Evolutionary conservation across 2,329 filamentous ascomycete species (phyloP).

Genomic region (Hymenoscyphus salicellus): DNA sequence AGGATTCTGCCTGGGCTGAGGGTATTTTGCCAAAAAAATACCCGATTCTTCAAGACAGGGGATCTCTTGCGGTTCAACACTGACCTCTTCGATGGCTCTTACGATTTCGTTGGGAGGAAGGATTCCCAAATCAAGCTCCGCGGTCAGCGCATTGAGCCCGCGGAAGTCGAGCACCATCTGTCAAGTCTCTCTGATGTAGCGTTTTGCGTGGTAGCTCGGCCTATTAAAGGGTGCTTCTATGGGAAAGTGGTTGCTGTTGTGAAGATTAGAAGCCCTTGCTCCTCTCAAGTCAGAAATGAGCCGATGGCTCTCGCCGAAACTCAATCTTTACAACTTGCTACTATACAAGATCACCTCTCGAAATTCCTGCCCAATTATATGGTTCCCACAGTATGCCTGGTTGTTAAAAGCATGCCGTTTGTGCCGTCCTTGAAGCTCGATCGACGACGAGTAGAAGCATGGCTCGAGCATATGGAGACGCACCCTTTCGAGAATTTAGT

Average conservation of each 20-base stretch:
- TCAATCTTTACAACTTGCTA: neutral
- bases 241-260: neutral
- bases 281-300: neutral
- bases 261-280: neutral
- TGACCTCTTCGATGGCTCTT: neutral
- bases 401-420: neutral
- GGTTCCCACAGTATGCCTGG: neutral
- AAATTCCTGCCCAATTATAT: neutral
- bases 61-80: neutral
- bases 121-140: neutral
- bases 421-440: neutral
- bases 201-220: neutral
- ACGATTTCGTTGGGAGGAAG: neutral
- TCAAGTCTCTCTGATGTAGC: neutral
- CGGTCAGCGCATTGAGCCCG: neutral
- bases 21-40: neutral
- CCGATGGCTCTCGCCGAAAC: neutral
- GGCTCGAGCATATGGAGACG: neutral
- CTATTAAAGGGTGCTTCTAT: neutral
- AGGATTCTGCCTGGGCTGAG: conserved; percentile 13
- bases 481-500: neutral
- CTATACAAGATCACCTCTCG: neutral
- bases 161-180: neutral
- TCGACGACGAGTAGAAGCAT: neutral
- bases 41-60: neutral